Evolutionary conservation across 306 rosid genomes (phyloP), one percentile per base, ranked within the genome.

Genomic region (Inga laurina): DNA sequence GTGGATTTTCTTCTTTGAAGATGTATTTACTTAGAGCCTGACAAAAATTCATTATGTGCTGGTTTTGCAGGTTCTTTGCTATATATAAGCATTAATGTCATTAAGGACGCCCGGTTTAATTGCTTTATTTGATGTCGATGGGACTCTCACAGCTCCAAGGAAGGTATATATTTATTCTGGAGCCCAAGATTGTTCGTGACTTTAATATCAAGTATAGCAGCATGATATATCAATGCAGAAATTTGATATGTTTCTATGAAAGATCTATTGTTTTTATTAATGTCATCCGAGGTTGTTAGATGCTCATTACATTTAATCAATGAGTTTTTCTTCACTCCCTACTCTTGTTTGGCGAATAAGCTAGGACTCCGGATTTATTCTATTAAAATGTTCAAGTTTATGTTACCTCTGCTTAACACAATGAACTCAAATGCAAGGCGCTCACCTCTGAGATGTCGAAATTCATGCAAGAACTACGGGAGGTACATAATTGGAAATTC

Each of bases 91-190:
- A 9, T 3, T 77, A 81, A 87, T 96, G 99, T 93, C 94, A 76
- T 79, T 77, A 48, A 70, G 80, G 82, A 90, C 83, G 75, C 93
- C 94, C 30, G 97, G 99, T 62, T 80, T 96, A 52, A 87, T 96
- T 91, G 97, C 99, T 78, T 87, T 96, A 70, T 96, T 96, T 88
- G 98, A 96, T 88, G 98, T 96, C 59, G 99, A 96, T 91, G 99
- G 91, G 27, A 92, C 99, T 88, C 97, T 96, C 84, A 92, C 98
- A 19, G 99, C 97, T 80, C 97, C 98, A 27, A 91, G 99, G 70
- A 91, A 91, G 98, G 99, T 93, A 73, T n/a, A 67, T 24, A 16
- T 24, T 78, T 88, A 64, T 49, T 65, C 43, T 41, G 5, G 9
- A 76, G 59, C 66, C 78, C 16, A 37, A 48, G 21, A 44, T 45